Base-by-base conservation (phyloP, 345 rosid genomes). In the Sisymbrium altissimum region DNA sequence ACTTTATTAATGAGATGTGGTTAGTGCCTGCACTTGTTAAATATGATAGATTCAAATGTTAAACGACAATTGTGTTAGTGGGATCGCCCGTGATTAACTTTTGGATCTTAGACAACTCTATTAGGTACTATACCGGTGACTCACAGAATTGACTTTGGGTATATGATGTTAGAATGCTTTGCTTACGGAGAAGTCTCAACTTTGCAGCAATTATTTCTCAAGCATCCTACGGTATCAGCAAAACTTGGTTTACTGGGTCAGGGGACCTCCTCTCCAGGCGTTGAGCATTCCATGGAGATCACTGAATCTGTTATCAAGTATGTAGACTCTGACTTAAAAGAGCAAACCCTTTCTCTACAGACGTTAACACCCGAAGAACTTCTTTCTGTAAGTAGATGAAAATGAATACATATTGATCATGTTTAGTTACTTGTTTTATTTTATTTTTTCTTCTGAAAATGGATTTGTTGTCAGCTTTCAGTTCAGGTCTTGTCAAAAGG, bases 181-280 rank as follows among this genome's bases (percentile, higher is more conserved):
- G 41, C 29, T 64, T 63, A 69, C 32, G 1, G 9, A 52, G 58
- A 17, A 33, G 35, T 48, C 8, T 48, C 30, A 35, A 72, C 30
- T 41, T 38, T 84, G 87, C 94, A 94, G 98, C 92, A 89, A 78
- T 52, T 87, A 66, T 78, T 81, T 64, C 80, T 94, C 81, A 85
- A 81, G 54, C 81, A 86, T 79, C 90, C 97, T 63, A 70, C 59
- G 61, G 78, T 88, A 52, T 83, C 85, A 45, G 70, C 76, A 64
- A 89, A 79, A 73, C 80, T 94, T 71, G 97, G 92, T 53, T 73
- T 94, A 73, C 84, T 85, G 36, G 71, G 57, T 9, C 71, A 29
- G 32, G 74, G 55, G 57, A 7, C 30, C 11, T 48, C 76, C 25
- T 48, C 76, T 8, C 48, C 72, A 49, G 10, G 49, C 29, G 36